A percentile compares a stretch with the other conserved stretches of the same genome.
Conservation (phyloP, 768 basidiomycete species). For the Pulveroboletus sp. region DNA sequence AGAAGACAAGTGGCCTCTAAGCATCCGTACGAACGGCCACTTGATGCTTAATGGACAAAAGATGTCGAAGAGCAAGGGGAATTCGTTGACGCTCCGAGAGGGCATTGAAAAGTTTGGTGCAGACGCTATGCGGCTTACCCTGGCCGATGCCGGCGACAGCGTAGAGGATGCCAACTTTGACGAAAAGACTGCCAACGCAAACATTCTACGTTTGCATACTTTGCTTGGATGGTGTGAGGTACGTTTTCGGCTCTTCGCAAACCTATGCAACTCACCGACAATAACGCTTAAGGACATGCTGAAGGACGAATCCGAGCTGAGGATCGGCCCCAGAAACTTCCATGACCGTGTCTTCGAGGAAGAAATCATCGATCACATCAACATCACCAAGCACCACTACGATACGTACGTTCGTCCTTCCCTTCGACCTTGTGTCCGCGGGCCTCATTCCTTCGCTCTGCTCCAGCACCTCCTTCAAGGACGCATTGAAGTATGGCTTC, state of each 20-base stretch:
- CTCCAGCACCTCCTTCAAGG: slow-evolving; percentile 86
- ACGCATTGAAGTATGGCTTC: slow-evolving; percentile 91
- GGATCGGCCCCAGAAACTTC: slow-evolving; percentile 68
- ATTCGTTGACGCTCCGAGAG: slow-evolving; percentile 86
- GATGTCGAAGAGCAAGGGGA: slow-evolving; percentile 97
- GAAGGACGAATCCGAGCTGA: slow-evolving; percentile 63
- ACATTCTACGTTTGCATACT: slow-evolving; percentile 89
- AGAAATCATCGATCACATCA: slow-evolving; percentile 84
- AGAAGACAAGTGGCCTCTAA: slow-evolving; percentile 81
- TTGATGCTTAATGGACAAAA: slow-evolving; percentile 97
- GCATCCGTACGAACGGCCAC: slow-evolving; percentile 95
- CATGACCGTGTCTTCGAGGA: slow-evolving; percentile 90
- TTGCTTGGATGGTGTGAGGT: slow-evolving; percentile 91
- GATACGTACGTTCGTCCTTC: slow-evolving; percentile 56
- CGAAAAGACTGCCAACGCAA: slow-evolving; percentile 96
- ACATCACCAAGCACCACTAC: slow-evolving; percentile 75
- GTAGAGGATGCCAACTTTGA: slow-evolving; percentile 99
- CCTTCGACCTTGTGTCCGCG: not conserved
- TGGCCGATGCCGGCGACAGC: slow-evolving; percentile 97
- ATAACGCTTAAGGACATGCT: slow-evolving; percentile 69
- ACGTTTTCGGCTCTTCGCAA: slow-evolving; percentile 15
- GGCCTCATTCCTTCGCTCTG: slow-evolving; percentile 26
- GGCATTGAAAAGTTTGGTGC: slow-evolving; percentile 94
- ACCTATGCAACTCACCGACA: not conserved
- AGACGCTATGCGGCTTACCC: slow-evolving; percentile 83